Percentiles rank a stretch among this genome's conserved stretches.
These are phyloP conservation scores for Penstemon newberryi DNA, from an alignment of 257 asterid genomes.

Conservation along the genomic window DNA sequence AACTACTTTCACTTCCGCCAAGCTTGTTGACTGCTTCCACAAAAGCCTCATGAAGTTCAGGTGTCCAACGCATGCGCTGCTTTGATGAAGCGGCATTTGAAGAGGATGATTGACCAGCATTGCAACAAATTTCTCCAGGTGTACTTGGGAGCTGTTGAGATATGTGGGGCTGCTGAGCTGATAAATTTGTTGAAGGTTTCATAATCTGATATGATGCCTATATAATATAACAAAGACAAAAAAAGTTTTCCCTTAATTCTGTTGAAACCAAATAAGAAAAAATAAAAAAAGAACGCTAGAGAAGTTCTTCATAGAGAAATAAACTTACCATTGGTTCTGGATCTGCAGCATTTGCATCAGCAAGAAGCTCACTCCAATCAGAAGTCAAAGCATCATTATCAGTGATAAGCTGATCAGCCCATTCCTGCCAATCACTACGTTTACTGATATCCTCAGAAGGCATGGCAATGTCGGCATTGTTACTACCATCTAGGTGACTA, in stretches of 20 bases:
- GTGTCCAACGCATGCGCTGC: conserved; percentile 97
- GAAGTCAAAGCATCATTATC: conserved; percentile 55
- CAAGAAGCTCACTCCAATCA: conserved; percentile 68
- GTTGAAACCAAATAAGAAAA: not conserved
- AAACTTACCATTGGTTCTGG: conserved; percentile 45
- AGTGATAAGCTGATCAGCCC: conserved; percentile 67
- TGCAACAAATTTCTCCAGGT: conserved; percentile 42
- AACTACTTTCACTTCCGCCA: conserved; percentile 92
- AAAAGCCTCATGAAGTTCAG: conserved; percentile 83
- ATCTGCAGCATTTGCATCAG: conserved; percentile 46
- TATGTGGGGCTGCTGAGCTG: conserved; percentile 43
- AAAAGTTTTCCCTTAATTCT: conserved; percentile 9
- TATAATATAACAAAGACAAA: not conserved
- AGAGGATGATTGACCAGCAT: conserved; percentile 47
- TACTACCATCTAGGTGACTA: conserved; percentile 41
- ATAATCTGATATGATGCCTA: conserved; percentile 40
- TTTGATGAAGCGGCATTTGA: conserved; percentile 60
- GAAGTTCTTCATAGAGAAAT: conserved; percentile 18
- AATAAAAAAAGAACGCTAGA: not conserved
- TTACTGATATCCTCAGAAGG: conserved; percentile 48
- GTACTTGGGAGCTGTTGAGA: conserved; percentile 47
- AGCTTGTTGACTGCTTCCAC: conserved; percentile 87
- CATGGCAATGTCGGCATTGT: conserved; percentile 24
- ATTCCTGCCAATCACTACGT: conserved; percentile 61
- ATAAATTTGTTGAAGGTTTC: conserved; percentile 42